Base-by-base conservation (phyloP, 495 filamentous ascomycete species). In the Glarea lozoyensis region DNA sequence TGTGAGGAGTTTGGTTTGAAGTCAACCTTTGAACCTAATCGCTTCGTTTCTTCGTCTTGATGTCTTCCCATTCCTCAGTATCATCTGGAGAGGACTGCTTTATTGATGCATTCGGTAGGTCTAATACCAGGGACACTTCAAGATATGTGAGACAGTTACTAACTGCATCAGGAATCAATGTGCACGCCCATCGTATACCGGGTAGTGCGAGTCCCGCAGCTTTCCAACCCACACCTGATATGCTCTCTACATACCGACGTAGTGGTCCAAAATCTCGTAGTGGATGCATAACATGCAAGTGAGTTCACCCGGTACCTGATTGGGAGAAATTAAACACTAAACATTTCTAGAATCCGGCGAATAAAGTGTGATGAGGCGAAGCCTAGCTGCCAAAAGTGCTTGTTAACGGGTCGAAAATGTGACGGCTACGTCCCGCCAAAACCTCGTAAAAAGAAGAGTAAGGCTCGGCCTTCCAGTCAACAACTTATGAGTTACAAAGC, bases 351-450 rank as follows among this genome's bases (percentile, higher is more conserved):
- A 42, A 50, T 58, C 17, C 60, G 75, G 15, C 60, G 59, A 33
- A 64, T 80, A 34, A 78, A 77, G 52, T 80, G 76, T 30, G 75
- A 76, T 39, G 76, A 80, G 53, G 55, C 52, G n/a, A 57, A 62
- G 20, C 76, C 75, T 11, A 63, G 63, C 13, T 80, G 76, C 49
- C 57, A 51, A 7, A 64, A 65, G 34, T 80, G 76, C 48, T 35
- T 69, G 36, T 70, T 63, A 4, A 73, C 72, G 12, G 70, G 75
- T 31, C 71, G 75, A 11, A 54, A 62, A 17, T 81, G 76, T 53
- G 31, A 34, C 5, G 31, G 31, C 6, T 34, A 34, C 17, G 31
- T 4, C 31, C 5, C n/a, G n/a, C 12, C 5, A 34, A 11, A 6
- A 34, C 5, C 5, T 13, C 5, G n/a, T 4, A 13, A 4, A 13